Base-by-base conservation (phyloP, 2,329 filamentous ascomycete species). In the Chrysoporthe deuterocubensis region DNA sequence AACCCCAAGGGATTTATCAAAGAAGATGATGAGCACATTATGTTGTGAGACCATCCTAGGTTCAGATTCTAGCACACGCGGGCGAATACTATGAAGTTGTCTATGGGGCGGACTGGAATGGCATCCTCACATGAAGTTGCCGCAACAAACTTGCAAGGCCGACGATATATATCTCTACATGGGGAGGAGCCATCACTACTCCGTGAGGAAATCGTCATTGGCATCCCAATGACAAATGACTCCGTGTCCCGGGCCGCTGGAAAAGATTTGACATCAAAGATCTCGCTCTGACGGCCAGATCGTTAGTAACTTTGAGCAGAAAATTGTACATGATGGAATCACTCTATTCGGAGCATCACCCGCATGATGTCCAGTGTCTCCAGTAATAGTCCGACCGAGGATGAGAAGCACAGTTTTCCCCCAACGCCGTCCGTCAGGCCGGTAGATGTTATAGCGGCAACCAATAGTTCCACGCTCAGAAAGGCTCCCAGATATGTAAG, bases 1-100 rank as follows among this genome's bases (percentile, higher is more conserved):
- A 79, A 69, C 42, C 71, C 62, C 43, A 78, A 59, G 7, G 42
- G 4, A 32, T 14, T 58, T 40, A 57, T 8, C 11, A 21, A 3
- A 4, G 40, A 43, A 50, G 42, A 62, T 21, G 66, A 43, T 4
- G 62, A 37, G 32, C 3, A 32, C 54, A 57, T 57, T 5, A 13
- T 57, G 34, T 2, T 5, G 16, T 34, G 1, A n/a, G 32, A 21
- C 34, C 11, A 4, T 34, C 16, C 50, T 7, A 54, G 48, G 26
- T 14, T 26, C 4, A 2, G 48, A 21, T 26, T 52, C 48, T 7
- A 34, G 26, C 26, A 7, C 26, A 2, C 11, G 1, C 4, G 14
- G 50, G 21, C 16, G 50, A 4, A n/a, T 18, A 6, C 21, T 5
- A 13, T 34, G 26, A 34, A 32, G 13, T 0, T 54, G 26, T 54